Evolutionary conservation across 768 basidiomycete species (phyloP), one percentile per base, ranked within the genome.

Genomic region (Chlorophyllum brunneum): DNA sequence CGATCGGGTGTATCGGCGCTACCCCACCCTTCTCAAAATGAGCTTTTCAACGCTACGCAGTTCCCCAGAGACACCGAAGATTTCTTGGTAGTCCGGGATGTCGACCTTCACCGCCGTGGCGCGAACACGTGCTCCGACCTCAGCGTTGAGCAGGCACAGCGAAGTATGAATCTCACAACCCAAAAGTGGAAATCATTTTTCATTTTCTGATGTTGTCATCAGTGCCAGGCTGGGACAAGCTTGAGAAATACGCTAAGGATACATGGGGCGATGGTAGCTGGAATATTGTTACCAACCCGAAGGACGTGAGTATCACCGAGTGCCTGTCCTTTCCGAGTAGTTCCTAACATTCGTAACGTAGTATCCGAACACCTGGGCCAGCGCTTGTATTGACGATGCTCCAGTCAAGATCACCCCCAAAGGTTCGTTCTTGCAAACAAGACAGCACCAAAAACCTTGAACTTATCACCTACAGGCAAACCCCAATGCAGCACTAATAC

Each of bases 171-270:
- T 16, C n/a, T 45, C 6, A 4, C 9, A 33, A 9, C 5, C 13
- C 8, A n/a, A n/a, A n/a, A n/a, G n/a, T n/a, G n/a, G n/a, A n/a
- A n/a, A n/a, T n/a, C n/a, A n/a, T n/a, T n/a, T n/a, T n/a, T n/a
- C n/a, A 22, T 15, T 20, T 20, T 23, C 13, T 33, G 13, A 33
- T 22, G 22, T 30, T 8, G 4, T 39, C 13, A 5, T 43, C 34
- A 56, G 56, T 56, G 39, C 45, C 56, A 24, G 55, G 50, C 3
- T 56, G 56, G 56, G 48, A 34, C 23, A 52, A 54, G 33, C 26
- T 56, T 5, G 51, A 53, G 33, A 29, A 56, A 44, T 56, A 56
- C 23, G 56, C 56, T 5, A 53, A 56, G n/a, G 56, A 56, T 31
- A 56, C 51, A 9, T 56, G 48, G 37, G 56, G 56, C 1, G 51